Percentiles rank a stretch among this genome's conserved stretches.
Evolutionary conservation across 1,284 basidiomycete species (phyloP).

Genomic region (Amylostereum chailletii): DNA sequence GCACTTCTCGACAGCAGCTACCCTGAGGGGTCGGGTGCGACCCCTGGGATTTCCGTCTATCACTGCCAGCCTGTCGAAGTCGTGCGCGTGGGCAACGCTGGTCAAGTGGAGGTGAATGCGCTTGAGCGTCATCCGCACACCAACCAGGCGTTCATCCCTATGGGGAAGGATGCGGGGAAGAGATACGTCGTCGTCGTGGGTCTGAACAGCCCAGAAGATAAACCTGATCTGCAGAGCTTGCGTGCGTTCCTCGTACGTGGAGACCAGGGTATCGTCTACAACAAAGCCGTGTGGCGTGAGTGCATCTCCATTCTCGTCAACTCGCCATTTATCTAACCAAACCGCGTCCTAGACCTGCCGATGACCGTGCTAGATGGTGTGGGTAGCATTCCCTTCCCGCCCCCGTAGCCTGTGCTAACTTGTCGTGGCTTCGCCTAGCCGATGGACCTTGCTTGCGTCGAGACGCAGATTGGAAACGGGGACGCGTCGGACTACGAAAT

Average conservation of each 20-base stretch:
- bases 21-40: constrained; percentile 42
- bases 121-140: constrained; percentile 75
- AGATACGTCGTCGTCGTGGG: constrained; percentile 81
- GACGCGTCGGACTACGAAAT: constrained; percentile 72
- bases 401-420: too few relatives aligned
- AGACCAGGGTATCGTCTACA: constrained; percentile 80
- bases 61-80: constrained; percentile 56
- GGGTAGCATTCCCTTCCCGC: constrained; percentile 13
- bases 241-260: constrained; percentile 75
- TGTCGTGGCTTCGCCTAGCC: constrained; percentile 28
- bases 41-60: constrained; percentile 66
- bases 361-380: constrained; percentile 75
- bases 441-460: constrained; percentile 76
- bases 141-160: constrained; percentile 85
- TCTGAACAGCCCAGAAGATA: constrained; percentile 63
- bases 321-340: constrained; percentile 3
- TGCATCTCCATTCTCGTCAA: constrained; percentile 16
- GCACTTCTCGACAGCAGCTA: constrained; percentile 61
- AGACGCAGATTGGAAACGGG: constrained; percentile 78
- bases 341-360: constrained; percentile 57
- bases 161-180: constrained; percentile 53
- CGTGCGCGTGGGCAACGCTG: constrained; percentile 24
- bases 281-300: constrained; percentile 83
- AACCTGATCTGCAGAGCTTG: constrained; percentile 66
- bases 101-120: constrained; percentile 43